Evolutionary conservation across 345 rosid genomes (phyloP).

Genomic region (Melaleuca quinquenervia): DNA sequence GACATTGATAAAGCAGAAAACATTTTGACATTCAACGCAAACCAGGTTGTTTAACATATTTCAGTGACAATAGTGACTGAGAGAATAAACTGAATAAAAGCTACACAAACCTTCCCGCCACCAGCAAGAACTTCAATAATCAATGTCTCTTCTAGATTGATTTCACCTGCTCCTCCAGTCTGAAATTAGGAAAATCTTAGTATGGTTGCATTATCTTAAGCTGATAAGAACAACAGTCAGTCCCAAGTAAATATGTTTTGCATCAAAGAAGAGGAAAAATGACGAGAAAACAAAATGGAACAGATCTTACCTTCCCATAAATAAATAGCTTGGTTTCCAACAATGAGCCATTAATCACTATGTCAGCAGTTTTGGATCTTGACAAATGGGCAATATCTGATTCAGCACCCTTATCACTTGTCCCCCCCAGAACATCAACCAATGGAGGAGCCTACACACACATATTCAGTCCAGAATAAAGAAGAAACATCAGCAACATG

Average conservation of each 20-base stretch:
- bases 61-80: neutral
- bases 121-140: constrained; percentile 76
- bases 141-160: constrained; percentile 49
- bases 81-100: neutral
- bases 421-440: constrained; percentile 51
- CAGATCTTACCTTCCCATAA: constrained; percentile 66
- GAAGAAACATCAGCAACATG: constrained; percentile 1
- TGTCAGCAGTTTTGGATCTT: constrained; percentile 52
- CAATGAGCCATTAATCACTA: constrained; percentile 75
- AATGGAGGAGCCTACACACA: constrained; percentile 51
- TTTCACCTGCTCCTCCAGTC: constrained; percentile 36
- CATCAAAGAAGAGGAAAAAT: neutral
- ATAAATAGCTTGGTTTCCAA: constrained; percentile 61
- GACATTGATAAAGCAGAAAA: neutral
- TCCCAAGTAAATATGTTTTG: neutral
- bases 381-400: constrained; percentile 31
- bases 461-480: neutral
- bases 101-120: constrained; percentile 82
- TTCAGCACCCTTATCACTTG: constrained; percentile 25
- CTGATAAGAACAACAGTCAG: neutral
- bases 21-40: neutral
- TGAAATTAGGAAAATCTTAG: constrained; percentile 10
- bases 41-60: neutral
- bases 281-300: constrained; percentile 1
- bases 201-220: neutral